These are phyloP conservation scores for Cucurbita argyrosperma DNA, from an alignment of 306 rosid species.

Conservation along the genomic window DNA sequence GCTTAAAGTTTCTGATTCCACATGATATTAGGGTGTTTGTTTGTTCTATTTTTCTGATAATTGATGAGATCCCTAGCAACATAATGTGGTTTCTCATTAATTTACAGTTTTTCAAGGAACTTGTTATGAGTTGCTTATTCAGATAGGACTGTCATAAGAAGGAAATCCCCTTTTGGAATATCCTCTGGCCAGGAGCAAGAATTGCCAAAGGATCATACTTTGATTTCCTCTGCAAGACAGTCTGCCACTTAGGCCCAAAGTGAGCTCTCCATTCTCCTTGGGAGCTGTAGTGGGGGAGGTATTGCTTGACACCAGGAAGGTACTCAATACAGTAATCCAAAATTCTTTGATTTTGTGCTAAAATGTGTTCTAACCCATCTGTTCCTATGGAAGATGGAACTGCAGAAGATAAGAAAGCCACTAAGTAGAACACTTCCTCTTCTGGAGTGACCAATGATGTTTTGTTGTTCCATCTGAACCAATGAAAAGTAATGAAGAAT, in stretches of 20 bases:
- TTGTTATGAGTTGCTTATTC: neutral
- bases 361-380: conserved; percentile 44
- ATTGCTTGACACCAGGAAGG: conserved; percentile 51
- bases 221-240: conserved; percentile 42
- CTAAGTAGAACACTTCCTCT: conserved; percentile 72
- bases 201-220: conserved; percentile 77
- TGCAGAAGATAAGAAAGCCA: conserved; percentile 74
- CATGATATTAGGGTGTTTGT: neutral
- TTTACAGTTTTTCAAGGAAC: neutral
- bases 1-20: neutral
- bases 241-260: conserved; percentile 63
- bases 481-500: neutral
- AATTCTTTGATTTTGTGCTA: conserved; percentile 51
- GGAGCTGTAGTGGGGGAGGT: conserved; percentile 67
- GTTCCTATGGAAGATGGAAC: conserved; percentile 46
- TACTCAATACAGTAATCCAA: conserved; percentile 37
- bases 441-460: conserved; percentile 79
- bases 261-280: conserved; percentile 68
- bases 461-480: conserved; percentile 58
- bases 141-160: conserved; percentile 7
- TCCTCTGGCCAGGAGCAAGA: conserved; percentile 85
- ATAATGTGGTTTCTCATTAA: conserved; percentile 6
- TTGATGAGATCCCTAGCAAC: conserved; percentile 10
- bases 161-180: conserved; percentile 58
- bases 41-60: neutral